A percentile compares a stretch with the other conserved stretches of the same genome.
phyloP scores from a whole-genome alignment of 176 grass and related monocot species.

The Puya raimondii region DNA sequence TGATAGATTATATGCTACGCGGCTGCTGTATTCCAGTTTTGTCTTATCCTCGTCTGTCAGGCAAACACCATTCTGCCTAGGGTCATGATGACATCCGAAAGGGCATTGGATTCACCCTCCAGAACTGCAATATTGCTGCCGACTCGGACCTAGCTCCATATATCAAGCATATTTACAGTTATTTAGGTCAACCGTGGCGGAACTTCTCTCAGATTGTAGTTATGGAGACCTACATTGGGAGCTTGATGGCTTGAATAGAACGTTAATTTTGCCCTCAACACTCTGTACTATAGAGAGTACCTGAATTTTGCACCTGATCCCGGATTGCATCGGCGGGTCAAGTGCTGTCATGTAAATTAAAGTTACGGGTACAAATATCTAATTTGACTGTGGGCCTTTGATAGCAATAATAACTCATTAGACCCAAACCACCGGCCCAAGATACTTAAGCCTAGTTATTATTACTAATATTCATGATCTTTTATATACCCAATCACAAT shows the following conservation, averaged over 20 bases:
- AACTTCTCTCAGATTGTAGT: conserved; percentile 43
- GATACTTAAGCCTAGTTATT: no score
- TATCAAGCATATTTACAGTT: conserved; percentile 20
- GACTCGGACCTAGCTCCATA: conserved; percentile 11
- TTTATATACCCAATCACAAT: no score
- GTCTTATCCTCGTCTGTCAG: conserved; percentile 47
- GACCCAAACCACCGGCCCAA: no score
- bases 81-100: conserved; percentile 36
- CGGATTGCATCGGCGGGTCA: conserved; percentile 2
- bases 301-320: conserved; percentile 21
- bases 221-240: conserved; percentile 47
- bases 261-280: conserved; percentile 16
- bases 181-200: conserved; percentile 69
- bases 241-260: conserved; percentile 46
- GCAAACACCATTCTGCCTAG: conserved; percentile 48
- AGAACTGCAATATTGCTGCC: conserved; percentile 41
- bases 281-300: conserved; percentile 18
- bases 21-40: conserved; percentile 63
- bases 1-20: conserved; percentile 15
- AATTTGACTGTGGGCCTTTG: no score
- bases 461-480: no score
- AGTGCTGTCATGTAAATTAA: no score
- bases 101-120: conserved; percentile 54
- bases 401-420: no score
- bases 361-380: no score